A percentile compares a stretch with the other conserved stretches of the same genome.
Conservation (phyloP, 2,329 filamentous ascomycete genomes). For the Dothidotthia symphoricarpi region DNA sequence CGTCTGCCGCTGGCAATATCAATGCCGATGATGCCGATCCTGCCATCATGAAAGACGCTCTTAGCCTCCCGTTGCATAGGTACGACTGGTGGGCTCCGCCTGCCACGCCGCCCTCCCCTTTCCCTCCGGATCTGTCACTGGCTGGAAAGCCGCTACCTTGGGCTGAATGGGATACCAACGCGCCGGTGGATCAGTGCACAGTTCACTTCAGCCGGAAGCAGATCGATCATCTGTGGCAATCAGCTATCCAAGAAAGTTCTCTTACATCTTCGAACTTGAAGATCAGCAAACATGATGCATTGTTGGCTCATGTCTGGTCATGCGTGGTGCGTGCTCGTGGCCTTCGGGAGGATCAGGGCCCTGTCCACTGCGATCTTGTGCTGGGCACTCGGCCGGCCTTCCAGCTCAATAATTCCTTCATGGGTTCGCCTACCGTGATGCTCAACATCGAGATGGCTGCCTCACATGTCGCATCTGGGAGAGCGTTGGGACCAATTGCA, state of each 20-base stretch:
- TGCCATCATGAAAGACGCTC: constrained; percentile 1
- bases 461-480: constrained; percentile 1
- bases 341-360: constrained; percentile 2
- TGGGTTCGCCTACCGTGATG: constrained; percentile 9
- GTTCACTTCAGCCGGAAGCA: constrained; percentile 5
- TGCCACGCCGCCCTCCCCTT: constrained; percentile 3
- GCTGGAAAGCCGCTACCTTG: constrained; percentile 8
- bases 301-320: constrained; percentile 11
- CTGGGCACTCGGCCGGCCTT: constrained; percentile 5
- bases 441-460: constrained; percentile 8
- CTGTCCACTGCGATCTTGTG: constrained; percentile 11
- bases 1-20: constrained; percentile 1
- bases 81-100: constrained; percentile 14
- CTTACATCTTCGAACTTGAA: background rate
- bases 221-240: constrained; percentile 4
- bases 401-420: constrained; percentile 3
- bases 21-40: constrained; percentile 1
- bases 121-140: constrained; percentile 1
- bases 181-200: constrained; percentile 5
- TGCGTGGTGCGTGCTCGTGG: constrained; percentile 8
- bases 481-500: background rate
- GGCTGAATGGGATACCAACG: constrained; percentile 7
- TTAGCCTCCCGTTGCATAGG: constrained; percentile 7
- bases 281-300: constrained; percentile 12
- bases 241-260: no score